Base-by-base conservation (phyloP, 208 protist species). In the Trypanosoma platydactyli region DNA sequence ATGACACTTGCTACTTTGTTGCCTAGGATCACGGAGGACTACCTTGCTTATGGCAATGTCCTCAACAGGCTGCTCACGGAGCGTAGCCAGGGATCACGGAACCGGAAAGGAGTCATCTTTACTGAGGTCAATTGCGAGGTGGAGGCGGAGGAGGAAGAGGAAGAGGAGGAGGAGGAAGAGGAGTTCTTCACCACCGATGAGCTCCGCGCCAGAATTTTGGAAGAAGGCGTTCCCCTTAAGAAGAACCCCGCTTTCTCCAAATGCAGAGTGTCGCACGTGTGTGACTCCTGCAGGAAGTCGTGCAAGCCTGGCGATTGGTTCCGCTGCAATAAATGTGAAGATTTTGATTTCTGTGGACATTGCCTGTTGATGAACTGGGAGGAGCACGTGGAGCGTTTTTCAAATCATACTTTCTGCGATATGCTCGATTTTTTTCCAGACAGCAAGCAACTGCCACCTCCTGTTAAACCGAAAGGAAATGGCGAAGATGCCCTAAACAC, bases 321-420 rank as follows among this genome's bases (percentile, higher is more conserved):
- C 60, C 84, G 83, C 41, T 94, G 90, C 77, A 93, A 95, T 61
- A 77, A 84, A 25, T 92, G 87, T 58, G 9, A 33, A 0, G 85
- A 95, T 55, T 76, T 70, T 25, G 90, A 95, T 68, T 86, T 81
- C 59, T 95, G 90, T 77, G 71, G 64, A 15, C 45, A 66, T 29
- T 95, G 90, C 49, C 18, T 95, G 1, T 63, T 91, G 29, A 66
- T 76, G 29, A 56, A 82, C 29, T 79, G 67, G 62, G 62, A 56
- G 12, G 60, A 76, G n/a, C 81, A 91, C 72, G 40, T 54, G 24
- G 67, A 46, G 25, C 71, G 66, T 30, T 68, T 38, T 5, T 16
- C 29, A 38, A 40, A 44, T 22, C 86, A 93, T 68, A 79, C 57
- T 52, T 95, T 90, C 67, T 89, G 83, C 6, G 86, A 95, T 66